phyloP scores from a whole-genome alignment of 768 basidiomycete species.

The Holtermannia corniformis region DNA sequence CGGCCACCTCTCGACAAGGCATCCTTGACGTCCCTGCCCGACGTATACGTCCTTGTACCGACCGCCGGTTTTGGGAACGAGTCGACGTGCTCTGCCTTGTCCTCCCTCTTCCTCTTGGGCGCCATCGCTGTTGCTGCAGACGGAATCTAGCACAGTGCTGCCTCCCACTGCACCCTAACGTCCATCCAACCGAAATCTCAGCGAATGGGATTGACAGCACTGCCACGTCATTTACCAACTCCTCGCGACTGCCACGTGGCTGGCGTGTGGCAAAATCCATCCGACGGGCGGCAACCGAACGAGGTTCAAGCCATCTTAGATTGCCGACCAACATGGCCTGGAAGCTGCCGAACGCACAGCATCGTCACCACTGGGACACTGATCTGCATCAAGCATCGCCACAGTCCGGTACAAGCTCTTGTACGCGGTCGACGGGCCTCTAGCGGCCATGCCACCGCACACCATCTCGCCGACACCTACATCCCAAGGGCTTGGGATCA shows the following conservation, averaged over 20 bases:
- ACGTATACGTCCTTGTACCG: constrained; percentile 20
- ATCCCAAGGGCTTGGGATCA: constrained; percentile 29
- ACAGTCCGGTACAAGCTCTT: too few relatives aligned
- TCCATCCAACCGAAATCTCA: not conserved
- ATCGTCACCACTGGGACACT: too few relatives aligned
- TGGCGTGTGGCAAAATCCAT: not conserved
- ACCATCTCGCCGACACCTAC: constrained; percentile 19
- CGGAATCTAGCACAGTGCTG: not conserved
- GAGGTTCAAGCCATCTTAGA: constrained; percentile 1
- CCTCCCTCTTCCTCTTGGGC: constrained; percentile 28
- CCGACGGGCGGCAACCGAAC: too few relatives aligned
- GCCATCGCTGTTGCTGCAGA: constrained; percentile 15
- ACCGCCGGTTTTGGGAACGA: constrained; percentile 13
- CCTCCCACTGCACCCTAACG: too few relatives aligned
- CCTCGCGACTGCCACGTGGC: too few relatives aligned
- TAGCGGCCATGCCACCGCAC: constrained; percentile 18
- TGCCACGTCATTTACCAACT: too few relatives aligned
- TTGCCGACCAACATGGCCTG: not conserved
- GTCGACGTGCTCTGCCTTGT: not conserved
- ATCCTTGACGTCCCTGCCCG: constrained; percentile 31
- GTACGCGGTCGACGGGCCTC: too few relatives aligned
- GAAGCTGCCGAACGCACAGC: too few relatives aligned
- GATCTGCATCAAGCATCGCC: not conserved
- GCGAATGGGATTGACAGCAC: not conserved
- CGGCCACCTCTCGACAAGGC: constrained; percentile 22